Conservation (phyloP, 768 basidiomycete genomes). For the Termitomyces sp. region DNA sequence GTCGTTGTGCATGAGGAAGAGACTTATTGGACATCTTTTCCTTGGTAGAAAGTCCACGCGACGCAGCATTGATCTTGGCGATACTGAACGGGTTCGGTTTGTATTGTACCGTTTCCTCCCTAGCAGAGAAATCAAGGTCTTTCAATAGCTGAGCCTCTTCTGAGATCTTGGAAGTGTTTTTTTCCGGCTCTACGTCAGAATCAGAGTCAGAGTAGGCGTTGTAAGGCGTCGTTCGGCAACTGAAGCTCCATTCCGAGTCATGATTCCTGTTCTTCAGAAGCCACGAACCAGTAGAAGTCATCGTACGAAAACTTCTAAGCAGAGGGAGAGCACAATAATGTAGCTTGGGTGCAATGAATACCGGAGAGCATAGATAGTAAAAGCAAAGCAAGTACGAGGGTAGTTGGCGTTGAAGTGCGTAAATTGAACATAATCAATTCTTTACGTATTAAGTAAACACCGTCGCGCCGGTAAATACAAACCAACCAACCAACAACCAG, state of each 20-base stretch:
- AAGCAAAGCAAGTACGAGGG: neutral
- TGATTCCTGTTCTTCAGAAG: neutral
- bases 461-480: no score
- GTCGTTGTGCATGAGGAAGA: neutral
- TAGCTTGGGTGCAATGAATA: neutral
- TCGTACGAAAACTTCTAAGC: neutral
- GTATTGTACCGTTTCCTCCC: slow-evolving; percentile 58
- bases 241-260: slow-evolving; percentile 31
- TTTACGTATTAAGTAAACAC: no score
- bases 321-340: neutral
- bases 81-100: slow-evolving; percentile 79
- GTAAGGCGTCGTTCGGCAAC: slow-evolving; percentile 21
- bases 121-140: slow-evolving; percentile 54
- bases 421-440: neutral
- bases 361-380: neutral
- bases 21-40: neutral
- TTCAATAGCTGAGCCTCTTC: slow-evolving; percentile 26
- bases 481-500: no score
- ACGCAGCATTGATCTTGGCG: slow-evolving; percentile 71
- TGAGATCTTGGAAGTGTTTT: slow-evolving; percentile 16
- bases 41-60: slow-evolving; percentile 24
- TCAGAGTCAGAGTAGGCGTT: slow-evolving; percentile 19
- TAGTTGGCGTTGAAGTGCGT: neutral
- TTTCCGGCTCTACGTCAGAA: slow-evolving; percentile 12
- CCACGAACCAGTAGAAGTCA: neutral